These are phyloP conservation scores for Acacia pycnantha DNA, from an alignment of 331 rosid genomes.

Conservation along the genomic window DNA sequence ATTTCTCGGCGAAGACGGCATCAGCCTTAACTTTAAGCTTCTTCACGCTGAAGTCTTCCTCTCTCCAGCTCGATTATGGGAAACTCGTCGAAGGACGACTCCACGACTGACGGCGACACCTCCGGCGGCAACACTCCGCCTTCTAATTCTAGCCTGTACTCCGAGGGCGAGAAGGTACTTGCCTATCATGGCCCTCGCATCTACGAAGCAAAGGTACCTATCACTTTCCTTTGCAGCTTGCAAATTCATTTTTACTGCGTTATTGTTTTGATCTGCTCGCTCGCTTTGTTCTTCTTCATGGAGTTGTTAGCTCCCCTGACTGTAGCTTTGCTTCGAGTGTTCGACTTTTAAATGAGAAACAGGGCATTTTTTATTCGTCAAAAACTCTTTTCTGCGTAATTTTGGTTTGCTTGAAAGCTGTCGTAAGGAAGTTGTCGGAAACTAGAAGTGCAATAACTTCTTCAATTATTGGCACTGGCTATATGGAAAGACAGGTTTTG, in stretches of 20 bases:
- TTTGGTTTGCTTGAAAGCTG: not conserved
- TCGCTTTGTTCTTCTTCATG: not conserved
- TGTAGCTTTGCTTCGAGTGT: not conserved
- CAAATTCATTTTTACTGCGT: not conserved
- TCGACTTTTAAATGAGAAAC: not conserved
- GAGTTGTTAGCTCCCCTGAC: not conserved
- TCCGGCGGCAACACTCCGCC: constrained; percentile 60
- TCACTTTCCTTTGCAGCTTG: not conserved
- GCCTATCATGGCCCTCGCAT: constrained; percentile 76
- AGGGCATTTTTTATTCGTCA: not conserved
- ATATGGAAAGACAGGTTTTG: not conserved
- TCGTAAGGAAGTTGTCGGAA: not conserved
- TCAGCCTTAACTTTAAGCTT: not conserved
- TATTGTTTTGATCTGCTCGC: not conserved
- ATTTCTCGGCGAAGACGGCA: not conserved
- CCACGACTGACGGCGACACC: constrained; percentile 60
- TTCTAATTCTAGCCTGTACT: constrained; percentile 45
- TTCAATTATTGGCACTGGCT: not conserved
- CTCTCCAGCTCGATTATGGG: constrained; percentile 37
- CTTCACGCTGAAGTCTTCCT: not conserved
- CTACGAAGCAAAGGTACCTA: constrained; percentile 72
- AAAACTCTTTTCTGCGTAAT: not conserved
- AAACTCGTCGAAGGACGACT: constrained; percentile 61
- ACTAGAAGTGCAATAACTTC: not conserved
- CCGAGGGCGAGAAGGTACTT: constrained; percentile 74